phyloP scores from a whole-genome alignment of 495 filamentous ascomycete genomes.

The Trichoderma gamsii region DNA sequence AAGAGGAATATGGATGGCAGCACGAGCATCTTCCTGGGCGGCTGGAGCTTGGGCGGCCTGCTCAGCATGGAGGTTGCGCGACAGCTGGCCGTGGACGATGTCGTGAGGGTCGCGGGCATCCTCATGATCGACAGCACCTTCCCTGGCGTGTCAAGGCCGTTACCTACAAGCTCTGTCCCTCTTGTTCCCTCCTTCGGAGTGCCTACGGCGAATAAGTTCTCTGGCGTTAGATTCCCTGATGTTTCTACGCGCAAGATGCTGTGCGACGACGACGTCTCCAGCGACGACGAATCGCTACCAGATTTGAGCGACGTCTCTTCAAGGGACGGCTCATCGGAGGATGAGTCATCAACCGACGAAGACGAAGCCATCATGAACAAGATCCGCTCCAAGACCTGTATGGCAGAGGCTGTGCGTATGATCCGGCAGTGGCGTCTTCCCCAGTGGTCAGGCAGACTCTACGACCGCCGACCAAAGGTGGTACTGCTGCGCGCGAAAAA shows the following conservation, averaged over 20 bases:
- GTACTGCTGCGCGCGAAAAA: constrained; percentile 36
- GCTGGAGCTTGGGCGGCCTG: constrained; percentile 43
- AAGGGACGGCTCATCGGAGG: too few species aligned
- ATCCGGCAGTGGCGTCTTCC: constrained; percentile 32
- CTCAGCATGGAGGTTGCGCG: constrained; percentile 36
- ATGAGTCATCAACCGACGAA: constrained; percentile 24
- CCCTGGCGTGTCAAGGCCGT: constrained; percentile 18
- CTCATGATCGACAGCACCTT: constrained; percentile 42
- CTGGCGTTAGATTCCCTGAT: neutral
- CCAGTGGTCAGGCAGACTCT: constrained; percentile 23
- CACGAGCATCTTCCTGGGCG: constrained; percentile 32
- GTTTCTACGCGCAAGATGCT: neutral
- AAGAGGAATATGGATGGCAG: neutral
- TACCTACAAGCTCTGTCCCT: constrained; percentile 15
- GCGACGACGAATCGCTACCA: neutral
- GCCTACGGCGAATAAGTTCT: neutral
- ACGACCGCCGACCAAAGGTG: constrained; percentile 25
- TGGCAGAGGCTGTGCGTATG: constrained; percentile 35
- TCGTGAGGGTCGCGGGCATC: constrained; percentile 32
- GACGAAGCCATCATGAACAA: constrained; percentile 29
- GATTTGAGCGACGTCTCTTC: too few species aligned
- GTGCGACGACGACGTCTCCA: neutral
- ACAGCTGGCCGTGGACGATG: constrained; percentile 25
- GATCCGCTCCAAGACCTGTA: constrained; percentile 33
- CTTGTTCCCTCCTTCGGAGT: neutral